A percentile compares a stretch with the other conserved stretches of the same genome.
Evolutionary conservation across 176 grass and related monocot species (phyloP).

Genomic region (Avena atlantica): DNA sequence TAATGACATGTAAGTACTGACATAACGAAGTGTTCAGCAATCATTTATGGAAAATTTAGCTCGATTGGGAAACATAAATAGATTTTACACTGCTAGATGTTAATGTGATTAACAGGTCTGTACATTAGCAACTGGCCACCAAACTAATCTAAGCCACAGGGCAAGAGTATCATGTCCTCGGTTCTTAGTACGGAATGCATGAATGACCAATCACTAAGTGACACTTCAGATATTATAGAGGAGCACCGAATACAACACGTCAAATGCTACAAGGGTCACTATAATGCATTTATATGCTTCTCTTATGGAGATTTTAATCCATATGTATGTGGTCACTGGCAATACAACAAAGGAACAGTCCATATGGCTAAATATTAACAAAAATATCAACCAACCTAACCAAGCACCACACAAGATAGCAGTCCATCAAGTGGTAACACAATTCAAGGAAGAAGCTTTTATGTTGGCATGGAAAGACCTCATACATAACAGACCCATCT

Average conservation of each 20-base stretch:
- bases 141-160: background rate
- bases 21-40: background rate
- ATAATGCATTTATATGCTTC: background rate
- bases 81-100: constrained; percentile 3
- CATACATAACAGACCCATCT: background rate
- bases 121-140: background rate
- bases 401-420: constrained; percentile 7
- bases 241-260: background rate
- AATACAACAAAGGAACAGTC: background rate
- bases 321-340: background rate
- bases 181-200: constrained; percentile 16
- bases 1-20: constrained; percentile 24
- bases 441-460: background rate
- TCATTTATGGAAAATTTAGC: constrained; percentile 15
- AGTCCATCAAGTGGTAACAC: background rate
- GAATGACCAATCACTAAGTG: background rate
- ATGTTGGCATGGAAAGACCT: background rate
- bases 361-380: constrained; percentile 11
- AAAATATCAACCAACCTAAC: constrained; percentile 20
- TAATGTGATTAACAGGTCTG: background rate
- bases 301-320: background rate
- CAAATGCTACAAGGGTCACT: constrained; percentile 2
- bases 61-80: constrained; percentile 9
- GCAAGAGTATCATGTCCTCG: background rate
- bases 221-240: constrained; percentile 9